Conservation (phyloP, 106 monocot genomes). For the Agapanthus africanus region DNA sequence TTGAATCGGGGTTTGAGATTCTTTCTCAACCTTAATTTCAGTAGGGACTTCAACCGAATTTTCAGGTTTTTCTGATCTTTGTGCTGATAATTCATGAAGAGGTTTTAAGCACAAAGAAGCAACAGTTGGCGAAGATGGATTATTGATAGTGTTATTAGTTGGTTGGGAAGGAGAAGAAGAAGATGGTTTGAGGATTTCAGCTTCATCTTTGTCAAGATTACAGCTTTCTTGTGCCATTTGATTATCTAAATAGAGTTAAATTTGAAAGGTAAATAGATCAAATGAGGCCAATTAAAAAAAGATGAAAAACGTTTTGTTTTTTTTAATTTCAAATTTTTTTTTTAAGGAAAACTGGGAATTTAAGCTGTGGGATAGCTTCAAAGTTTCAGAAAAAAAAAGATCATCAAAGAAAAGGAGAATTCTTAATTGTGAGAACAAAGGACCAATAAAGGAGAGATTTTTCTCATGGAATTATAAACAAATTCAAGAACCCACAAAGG, state of each 20-base stretch:
- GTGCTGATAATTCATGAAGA: constrained; percentile 20
- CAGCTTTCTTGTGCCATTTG: constrained; percentile 81
- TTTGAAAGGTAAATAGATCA: not conserved
- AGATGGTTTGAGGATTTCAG: no score
- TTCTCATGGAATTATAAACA: constrained; percentile 3
- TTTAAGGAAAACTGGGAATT: not conserved
- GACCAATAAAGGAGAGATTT: constrained; percentile 4
- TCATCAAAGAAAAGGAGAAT: not conserved
- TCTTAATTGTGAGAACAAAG: not conserved
- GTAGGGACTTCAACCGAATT: not conserved
- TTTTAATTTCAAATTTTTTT: not conserved
- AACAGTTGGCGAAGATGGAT: constrained; percentile 9
- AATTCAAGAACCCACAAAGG: not conserved
- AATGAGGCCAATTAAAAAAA: constrained; percentile 1
- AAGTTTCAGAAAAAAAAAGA: not conserved
- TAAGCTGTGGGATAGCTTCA: not conserved
- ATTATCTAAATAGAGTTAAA: not conserved
- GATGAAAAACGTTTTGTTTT: no score
- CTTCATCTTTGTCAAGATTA: constrained; percentile 75
- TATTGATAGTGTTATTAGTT: constrained; percentile 15
- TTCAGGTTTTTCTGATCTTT: constrained; percentile 12
- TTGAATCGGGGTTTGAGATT: constrained; percentile 12
- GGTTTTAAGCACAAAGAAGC: constrained; percentile 39
- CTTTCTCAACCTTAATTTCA: not conserved
- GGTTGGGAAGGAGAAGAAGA: constrained; percentile 35